Evolutionary conservation across 2,329 filamentous ascomycete species (phyloP), one percentile per base, ranked within the genome.

Genomic region (Fusarium sp.): DNA sequence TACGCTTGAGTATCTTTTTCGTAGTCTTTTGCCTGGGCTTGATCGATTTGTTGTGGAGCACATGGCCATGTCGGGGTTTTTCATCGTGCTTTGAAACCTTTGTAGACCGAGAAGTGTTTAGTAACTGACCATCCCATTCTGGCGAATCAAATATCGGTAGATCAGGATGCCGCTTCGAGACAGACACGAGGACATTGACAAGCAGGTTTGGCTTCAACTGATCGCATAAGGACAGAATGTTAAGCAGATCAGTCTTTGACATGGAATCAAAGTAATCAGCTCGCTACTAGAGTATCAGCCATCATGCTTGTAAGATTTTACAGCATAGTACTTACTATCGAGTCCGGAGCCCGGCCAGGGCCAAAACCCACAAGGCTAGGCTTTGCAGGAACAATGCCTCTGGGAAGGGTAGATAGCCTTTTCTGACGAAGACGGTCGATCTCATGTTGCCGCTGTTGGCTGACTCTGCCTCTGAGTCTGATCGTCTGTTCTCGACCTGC

Each of bases 111-210:
- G 50, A 45, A n/a, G 52, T 44, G 56, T 49, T 60, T 24, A 62
- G 45, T 2, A 72, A 43, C 32, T 73, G 65, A 15, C 61, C 45
- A 28, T 77, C 74, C 81, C 81, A 83, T 56, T 81, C 77, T 8
- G 80, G 80, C 1, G 77, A 77, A 58, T 77, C 70, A 56, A 82
- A 82, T 6, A 83, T 77, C 21, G 80, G 80, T 4, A 83, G 73
- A n/a, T 78, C 75, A 1, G 80, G 78, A 39, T 83, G 79, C 45
- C 74, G 78, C 56, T 76, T 80, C 9, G 81, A 78, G n/a, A 82
- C 76, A 4, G 79, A 81, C 10, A 80, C 77, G 24, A 82, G 73
- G 6, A 83, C 61, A 47, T 83, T 78, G 15, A 77, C 75, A 3
- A 83, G 73, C 12, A 83, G 77, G 32, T 80, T 78, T 3, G 80